Base-by-base conservation (phyloP, 257 asterid genomes). In the Fraxinus excelsior region DNA sequence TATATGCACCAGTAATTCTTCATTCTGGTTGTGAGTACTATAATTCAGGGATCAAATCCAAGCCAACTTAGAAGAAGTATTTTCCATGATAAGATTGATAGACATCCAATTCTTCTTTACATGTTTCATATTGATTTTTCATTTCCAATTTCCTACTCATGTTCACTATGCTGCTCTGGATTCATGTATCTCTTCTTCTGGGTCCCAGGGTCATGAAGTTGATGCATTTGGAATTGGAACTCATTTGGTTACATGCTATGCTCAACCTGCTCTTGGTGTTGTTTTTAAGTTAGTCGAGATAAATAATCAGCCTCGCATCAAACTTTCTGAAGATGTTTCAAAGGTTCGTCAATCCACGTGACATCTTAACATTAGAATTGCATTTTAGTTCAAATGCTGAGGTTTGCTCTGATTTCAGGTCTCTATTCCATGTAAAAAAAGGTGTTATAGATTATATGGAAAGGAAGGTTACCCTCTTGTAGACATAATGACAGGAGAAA, bases 211-310 rank as follows among this genome's bases (percentile, higher is more conserved):
- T 79, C 92, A 88, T 26, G 90, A 88, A 76, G 83, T 88, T 77
- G 92, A 88, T 81, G 85, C 92, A 75, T 88, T 84, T 81, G 92
- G 92, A 58, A 85, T 89, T 67, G 93, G 91, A 74, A 89, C 93
- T 64, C 91, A 87, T 78, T 81, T 89, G 81, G 93, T 89, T 73
- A 89, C 93, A 42, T 89, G 91, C 79, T 87, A 85, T 81, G 89
- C 93, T 72, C 93, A 89, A 82, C 86, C 93, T 60, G 93, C 93
- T 72, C 83, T 89, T 51, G 93, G 91, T 71, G 89, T 82, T 77
- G 93, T 89, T 74, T 89, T 89, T 84, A 89, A 89, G 85, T 81
- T 89, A 72, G 93, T 89, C 68, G 91, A 89, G 82, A 89, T 89
- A 77, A 89, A 89, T 74, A 81, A 82, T 81, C 93, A 89, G 82